Conservation (phyloP, 1,139 yeast species). For the Suhomyces ambrosiae region DNA sequence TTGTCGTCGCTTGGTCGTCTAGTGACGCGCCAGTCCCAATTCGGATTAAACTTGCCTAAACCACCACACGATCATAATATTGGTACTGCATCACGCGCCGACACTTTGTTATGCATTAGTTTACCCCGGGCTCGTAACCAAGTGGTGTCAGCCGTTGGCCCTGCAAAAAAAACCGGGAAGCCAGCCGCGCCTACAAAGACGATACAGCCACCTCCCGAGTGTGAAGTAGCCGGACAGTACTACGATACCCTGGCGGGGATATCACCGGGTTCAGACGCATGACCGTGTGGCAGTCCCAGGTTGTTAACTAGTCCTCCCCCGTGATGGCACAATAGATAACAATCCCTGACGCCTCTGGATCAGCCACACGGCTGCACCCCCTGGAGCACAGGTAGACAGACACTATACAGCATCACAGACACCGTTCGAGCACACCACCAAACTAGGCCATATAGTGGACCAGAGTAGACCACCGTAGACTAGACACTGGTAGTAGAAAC, state of each 20-base stretch:
- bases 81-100: constrained; percentile 1
- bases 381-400: background rate
- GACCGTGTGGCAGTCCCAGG: too few relatives aligned
- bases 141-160: constrained; percentile 10
- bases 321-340: constrained; percentile 5
- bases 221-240: background rate
- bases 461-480: too few relatives aligned
- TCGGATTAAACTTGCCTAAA: too few relatives aligned
- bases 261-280: background rate
- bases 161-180: constrained; percentile 5
- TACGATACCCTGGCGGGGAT: background rate
- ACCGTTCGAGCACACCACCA: too few relatives aligned
- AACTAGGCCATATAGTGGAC: too few relatives aligned
- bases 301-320: background rate
- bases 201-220: constrained; percentile 4
- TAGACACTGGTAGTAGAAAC: too few relatives aligned
- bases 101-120: background rate
- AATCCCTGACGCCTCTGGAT: background rate
- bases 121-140: constrained; percentile 4
- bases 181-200: constrained; percentile 8
- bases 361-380: background rate
- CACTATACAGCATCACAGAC: background rate
- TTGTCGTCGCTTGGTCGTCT: too few relatives aligned
- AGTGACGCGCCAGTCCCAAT: too few relatives aligned
- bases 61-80: background rate